phyloP scores from a whole-genome alignment of 2,329 filamentous ascomycete genomes.

The Paraphoma chrysanthemicola region DNA sequence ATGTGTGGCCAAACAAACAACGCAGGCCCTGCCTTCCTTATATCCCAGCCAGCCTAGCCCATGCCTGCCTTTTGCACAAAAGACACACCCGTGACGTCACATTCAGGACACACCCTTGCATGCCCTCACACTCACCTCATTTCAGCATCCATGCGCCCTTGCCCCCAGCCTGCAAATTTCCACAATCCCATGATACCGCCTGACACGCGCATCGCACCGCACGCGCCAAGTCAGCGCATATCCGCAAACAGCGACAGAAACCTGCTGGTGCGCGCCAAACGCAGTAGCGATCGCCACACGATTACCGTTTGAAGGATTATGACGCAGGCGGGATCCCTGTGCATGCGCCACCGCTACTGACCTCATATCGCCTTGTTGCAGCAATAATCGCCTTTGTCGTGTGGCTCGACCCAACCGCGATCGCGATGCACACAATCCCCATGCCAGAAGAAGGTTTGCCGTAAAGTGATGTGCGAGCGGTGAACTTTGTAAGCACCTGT shows the following conservation, averaged over 20 bases:
- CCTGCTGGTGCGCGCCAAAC: conserved; percentile 10
- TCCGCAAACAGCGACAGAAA: conserved; percentile 14
- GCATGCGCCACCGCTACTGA: neutral
- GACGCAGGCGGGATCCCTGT: conserved; percentile 1
- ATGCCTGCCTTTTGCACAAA: neutral
- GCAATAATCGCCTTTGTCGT: conserved; percentile 19
- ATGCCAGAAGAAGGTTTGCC: conserved; percentile 1
- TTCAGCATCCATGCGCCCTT: conserved; percentile 6
- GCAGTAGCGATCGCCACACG: neutral
- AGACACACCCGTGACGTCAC: conserved; percentile 1
- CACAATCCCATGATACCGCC: conserved; percentile 2
- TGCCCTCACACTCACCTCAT: conserved; percentile 1
- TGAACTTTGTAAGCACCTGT: neutral
- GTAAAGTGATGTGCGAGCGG: neutral
- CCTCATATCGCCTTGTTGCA: conserved; percentile 3
- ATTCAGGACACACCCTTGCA: neutral
- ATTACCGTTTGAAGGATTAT: conserved; percentile 1
- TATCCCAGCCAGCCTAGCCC: conserved; percentile 1
- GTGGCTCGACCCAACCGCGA: conserved; percentile 2
- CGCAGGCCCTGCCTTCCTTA: conserved; percentile 1
- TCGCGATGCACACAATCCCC: neutral
- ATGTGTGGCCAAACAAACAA: conserved; percentile 1
- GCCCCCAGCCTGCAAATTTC: neutral
- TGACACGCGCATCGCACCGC: neutral
- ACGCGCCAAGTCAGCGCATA: neutral